Base-by-base conservation (phyloP, 169 alveolate species). In the Perkinsus marinus region DNA sequence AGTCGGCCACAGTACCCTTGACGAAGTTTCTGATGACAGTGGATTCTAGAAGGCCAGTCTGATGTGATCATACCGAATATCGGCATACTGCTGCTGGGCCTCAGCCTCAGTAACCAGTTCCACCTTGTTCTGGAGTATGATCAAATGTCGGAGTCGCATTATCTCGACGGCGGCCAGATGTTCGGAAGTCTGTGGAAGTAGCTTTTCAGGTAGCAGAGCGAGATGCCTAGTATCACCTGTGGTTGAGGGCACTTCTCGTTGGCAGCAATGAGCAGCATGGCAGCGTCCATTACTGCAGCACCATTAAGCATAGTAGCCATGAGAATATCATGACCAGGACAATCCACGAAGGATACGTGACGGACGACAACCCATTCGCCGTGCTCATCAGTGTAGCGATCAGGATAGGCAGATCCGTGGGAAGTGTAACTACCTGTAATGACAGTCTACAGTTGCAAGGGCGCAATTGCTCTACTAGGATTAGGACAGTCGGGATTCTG, bases 251-350 rank as follows among this genome's bases (percentile, higher is more conserved):
- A 57, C 79, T 57, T 89, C 92, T 96, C 98, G 93, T 98, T 98
- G 19, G 99, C 99, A 17, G 99, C 99, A 13, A 99, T 97, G 43
- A 99, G 94, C 89, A 99, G 94, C 37, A 98, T 94, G 9, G 99
- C 99, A 39, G 99, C 99, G 94, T 99, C 99, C 99, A 98, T 98
- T 39, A 99, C 99, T 16, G 99, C 99, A 0, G 99, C 99, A 39
- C 99, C 99, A 94, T 98, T 98, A 43, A 99, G 96, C 99, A 99
- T 98, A 39, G 99, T 99, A 26, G 99, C 99, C 99, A 99, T 99
- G 92, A 98, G 97, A 95, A 99, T 98, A 95, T 99, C 99, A 96
- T 98, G 99, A 19, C 99, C 99, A 39, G 99, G 99, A 94, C 99
- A 98, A 95, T 99, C 99, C 10, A 99, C 99, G 94, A 99, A 99